Evolutionary conservation across 768 basidiomycete species (phyloP).

Genomic region (Tylopilus vinaceipallidus): DNA sequence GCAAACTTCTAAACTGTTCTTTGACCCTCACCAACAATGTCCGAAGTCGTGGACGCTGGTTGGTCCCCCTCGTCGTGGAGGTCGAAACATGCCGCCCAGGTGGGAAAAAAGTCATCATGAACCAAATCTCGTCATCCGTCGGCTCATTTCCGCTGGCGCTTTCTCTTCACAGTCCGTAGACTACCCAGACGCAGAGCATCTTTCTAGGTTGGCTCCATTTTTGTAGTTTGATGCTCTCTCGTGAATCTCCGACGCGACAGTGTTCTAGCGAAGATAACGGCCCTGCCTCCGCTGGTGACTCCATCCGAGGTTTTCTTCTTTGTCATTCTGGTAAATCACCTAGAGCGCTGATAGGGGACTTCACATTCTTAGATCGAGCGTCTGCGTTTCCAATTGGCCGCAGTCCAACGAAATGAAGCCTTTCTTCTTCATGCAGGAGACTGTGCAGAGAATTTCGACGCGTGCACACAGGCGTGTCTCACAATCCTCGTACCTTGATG

Average conservation of each 20-base stretch:
- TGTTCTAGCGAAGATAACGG: constrained; percentile 73
- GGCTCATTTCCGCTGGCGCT: constrained; percentile 1
- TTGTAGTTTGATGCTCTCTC: neutral
- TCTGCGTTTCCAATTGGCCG: constrained; percentile 72
- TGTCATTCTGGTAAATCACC: neutral
- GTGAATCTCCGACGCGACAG: constrained; percentile 35
- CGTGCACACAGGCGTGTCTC: constrained; percentile 73
- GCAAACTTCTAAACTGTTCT: neutral
- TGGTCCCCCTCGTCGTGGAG: constrained; percentile 87
- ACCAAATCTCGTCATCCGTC: neutral
- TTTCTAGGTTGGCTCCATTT: constrained; percentile 46
- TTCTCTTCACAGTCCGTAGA: constrained; percentile 52
- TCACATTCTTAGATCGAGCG: constrained; percentile 63
- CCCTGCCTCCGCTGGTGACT: constrained; percentile 87
- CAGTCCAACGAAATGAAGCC: constrained; percentile 82
- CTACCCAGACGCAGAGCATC: constrained; percentile 64
- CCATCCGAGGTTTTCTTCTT: constrained; percentile 78
- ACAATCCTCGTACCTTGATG: constrained; percentile 8
- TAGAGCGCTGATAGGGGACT: constrained; percentile 26
- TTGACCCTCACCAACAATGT: constrained; percentile 5
- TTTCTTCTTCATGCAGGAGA: constrained; percentile 98
- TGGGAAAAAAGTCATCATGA: constrained; percentile 26
- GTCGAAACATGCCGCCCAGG: constrained; percentile 73
- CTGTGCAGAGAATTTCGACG: constrained; percentile 94
- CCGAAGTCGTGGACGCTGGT: constrained; percentile 1